Conservation (phyloP, 2,329 filamentous ascomycete genomes). For the Truncatella angustata region DNA sequence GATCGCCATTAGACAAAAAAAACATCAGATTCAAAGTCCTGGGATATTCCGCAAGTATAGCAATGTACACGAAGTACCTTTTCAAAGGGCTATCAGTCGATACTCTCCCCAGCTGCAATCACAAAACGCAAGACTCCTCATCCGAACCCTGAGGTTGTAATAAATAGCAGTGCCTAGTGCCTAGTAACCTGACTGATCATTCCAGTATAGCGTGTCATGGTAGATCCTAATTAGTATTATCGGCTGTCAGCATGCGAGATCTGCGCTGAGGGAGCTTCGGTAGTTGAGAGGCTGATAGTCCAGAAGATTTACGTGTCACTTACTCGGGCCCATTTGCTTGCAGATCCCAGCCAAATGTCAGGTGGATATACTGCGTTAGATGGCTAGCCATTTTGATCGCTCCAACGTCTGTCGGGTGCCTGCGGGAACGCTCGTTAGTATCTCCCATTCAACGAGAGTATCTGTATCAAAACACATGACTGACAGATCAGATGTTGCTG, state of each 20-base stretch:
- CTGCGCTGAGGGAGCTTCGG: too few species aligned
- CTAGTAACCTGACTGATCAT: slow-evolving; percentile 44
- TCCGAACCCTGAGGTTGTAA: too few species aligned
- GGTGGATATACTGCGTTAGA: slow-evolving; percentile 54
- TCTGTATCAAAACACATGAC: too few species aligned
- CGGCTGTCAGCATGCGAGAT: background rate
- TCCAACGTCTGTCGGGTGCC: slow-evolving; percentile 60
- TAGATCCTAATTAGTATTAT: slow-evolving; percentile 27
- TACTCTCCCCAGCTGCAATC: too few species aligned
- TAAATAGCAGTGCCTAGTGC: too few species aligned
- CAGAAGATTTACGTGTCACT: slow-evolving; percentile 23
- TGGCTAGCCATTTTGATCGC: slow-evolving; percentile 60
- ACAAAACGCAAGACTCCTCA: too few species aligned
- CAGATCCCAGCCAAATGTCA: slow-evolving; percentile 56
- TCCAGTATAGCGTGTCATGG: slow-evolving; percentile 52
- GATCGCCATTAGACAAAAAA: background rate
- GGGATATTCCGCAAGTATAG: background rate
- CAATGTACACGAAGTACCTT: background rate
- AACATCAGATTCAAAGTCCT: background rate
- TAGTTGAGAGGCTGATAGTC: background rate
- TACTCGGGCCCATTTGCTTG: slow-evolving; percentile 52
- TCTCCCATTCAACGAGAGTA: too few species aligned
- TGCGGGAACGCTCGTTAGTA: too few species aligned
- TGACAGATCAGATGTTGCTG: background rate
- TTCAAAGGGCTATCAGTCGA: too few species aligned